Evolutionary conservation across 2,329 filamentous ascomycete species (phyloP), one percentile per base, ranked within the genome.

Genomic region (Ophiostoma novo-ulmi): DNA sequence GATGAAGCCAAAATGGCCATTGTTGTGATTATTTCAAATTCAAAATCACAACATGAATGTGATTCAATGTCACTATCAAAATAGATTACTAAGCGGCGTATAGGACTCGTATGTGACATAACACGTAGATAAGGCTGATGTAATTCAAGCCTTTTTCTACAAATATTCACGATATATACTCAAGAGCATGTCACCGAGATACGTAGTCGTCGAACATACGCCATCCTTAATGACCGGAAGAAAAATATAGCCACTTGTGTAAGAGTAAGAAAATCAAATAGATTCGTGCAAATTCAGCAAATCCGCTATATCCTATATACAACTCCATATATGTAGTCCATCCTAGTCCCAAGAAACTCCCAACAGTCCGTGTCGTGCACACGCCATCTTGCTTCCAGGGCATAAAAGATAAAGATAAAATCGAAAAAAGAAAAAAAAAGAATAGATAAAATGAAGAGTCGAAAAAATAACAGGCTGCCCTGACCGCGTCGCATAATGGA

Each of bases 301-400:
- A 26, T 36, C 55, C 14, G 44, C 65, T 31, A 31, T 44, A 55
- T 55, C 31, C 6, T 39, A 35, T 48, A 55, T 58, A 58, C 22
- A 68, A n/a, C 22, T 36, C 41, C 41, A 61, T 61, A 35, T 58
- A 61, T 31, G 26, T 31, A 48, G 58, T 48, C 41, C 14, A 68
- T 58, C 61, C 26, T 41, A 70, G 64, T 58, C 58, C 69, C 68
- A 69, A 22, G 26, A 52, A 52, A 61, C 48, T 58, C 67, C 44
- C 48, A 55, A 14, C 55, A 65, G 52, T 55, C 26, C 35, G 35
- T 61, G 26, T 44, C 20, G 35, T 48, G 67, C 52, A 63, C 58
- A 63, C 58, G 58, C n/a, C 52, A 11, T 48, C 44, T 17, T 55
- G 52, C 26, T 17, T 63, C 26, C n/a, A 31, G 13, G 58, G 58